Evolutionary conservation across 176 grass and related monocot species (phyloP).

Genomic region (Oryza coarctata): DNA sequence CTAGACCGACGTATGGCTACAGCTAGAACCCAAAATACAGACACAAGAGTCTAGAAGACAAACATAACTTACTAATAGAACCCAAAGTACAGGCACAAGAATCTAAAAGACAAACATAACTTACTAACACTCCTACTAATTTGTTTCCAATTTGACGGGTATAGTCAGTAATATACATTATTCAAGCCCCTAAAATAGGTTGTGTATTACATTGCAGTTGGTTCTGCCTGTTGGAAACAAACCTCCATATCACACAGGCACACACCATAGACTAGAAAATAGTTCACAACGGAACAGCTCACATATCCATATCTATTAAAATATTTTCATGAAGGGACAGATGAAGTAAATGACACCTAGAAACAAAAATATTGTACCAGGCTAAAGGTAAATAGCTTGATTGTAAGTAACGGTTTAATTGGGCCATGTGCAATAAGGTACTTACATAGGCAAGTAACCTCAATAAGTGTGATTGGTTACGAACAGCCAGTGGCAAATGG

Average conservation of each 20-base stretch:
- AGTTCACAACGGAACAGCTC: background rate
- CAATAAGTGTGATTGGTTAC: slow-evolving; percentile 60
- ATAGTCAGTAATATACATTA: background rate
- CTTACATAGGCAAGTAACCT: slow-evolving; percentile 78
- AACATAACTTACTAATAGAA: no score
- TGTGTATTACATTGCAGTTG: background rate
- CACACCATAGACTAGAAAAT: background rate
- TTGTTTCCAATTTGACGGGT: background rate
- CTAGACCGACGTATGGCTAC: no score
- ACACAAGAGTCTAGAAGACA: no score
- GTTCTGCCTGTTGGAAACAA: background rate
- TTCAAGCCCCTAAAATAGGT: background rate
- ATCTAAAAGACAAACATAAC: no score
- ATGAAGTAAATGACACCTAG: background rate
- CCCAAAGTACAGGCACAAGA: no score
- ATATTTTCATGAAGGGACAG: background rate
- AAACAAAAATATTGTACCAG: slow-evolving; percentile 4
- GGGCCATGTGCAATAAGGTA: slow-evolving; percentile 28
- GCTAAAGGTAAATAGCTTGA: background rate
- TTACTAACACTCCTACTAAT: background rate
- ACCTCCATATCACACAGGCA: background rate
- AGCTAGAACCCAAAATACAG: no score
- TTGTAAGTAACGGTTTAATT: background rate
- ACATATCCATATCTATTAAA: background rate
- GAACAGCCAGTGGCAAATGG: slow-evolving; percentile 55